A percentile compares a stretch with the other conserved stretches of the same genome.
Evolutionary conservation across 2,329 filamentous ascomycete species (phyloP).

Genomic region (Botrytis paeoniae): DNA sequence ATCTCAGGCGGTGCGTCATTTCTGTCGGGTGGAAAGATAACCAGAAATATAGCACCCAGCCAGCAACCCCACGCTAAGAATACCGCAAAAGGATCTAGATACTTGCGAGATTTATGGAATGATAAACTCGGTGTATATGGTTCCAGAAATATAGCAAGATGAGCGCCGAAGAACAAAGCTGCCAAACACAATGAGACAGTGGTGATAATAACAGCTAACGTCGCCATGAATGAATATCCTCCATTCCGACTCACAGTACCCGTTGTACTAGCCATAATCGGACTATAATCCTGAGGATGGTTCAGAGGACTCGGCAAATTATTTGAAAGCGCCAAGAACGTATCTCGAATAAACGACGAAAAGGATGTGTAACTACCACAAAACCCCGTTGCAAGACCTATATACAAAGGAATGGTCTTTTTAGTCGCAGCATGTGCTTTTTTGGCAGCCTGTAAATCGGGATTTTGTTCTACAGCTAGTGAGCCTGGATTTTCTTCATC

Average conservation of each 20-base stretch:
- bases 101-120: conserved; percentile 52
- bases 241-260: conserved; percentile 54
- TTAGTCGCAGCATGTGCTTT: conserved; percentile 64
- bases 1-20: conserved; percentile 45
- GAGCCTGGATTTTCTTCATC: conserved; percentile 41
- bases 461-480: conserved; percentile 15
- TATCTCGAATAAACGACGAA: conserved; percentile 78
- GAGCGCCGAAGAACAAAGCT: conserved; percentile 69
- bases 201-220: conserved; percentile 69
- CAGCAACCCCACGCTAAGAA: conserved; percentile 71
- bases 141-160: conserved; percentile 65
- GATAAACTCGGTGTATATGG: conserved; percentile 58
- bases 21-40: conserved; percentile 65
- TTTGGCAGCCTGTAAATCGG: conserved; percentile 47
- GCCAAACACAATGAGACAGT: conserved; percentile 69
- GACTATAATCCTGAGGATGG: conserved; percentile 39
- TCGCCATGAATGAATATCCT: conserved; percentile 80
- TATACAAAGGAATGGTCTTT: conserved; percentile 84
- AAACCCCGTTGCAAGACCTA: conserved; percentile 81
- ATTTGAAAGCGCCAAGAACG: conserved; percentile 77
- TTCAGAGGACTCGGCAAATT: conserved; percentile 55
- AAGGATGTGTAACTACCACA: conserved; percentile 90
- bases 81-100: conserved; percentile 62
- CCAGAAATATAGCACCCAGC: conserved; percentile 72
- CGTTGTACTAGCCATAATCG: conserved; percentile 37